These are phyloP conservation scores for Pseudocercospora macadamiae DNA, from an alignment of 2,329 filamentous ascomycete genomes.

Conservation along the genomic window DNA sequence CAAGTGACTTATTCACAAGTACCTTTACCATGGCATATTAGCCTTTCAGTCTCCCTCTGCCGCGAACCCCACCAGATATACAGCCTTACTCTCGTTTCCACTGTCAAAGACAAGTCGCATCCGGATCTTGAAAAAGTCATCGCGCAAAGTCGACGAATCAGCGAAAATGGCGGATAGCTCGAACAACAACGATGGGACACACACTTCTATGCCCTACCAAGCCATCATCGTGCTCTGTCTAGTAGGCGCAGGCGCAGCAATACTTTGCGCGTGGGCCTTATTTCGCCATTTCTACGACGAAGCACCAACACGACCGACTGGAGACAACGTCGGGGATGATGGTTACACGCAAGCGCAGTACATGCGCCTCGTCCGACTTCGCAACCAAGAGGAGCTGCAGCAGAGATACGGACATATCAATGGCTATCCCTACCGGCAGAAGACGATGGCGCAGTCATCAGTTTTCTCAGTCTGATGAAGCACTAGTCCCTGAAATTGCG, in stretches of 20 bases:
- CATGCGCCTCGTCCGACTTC: constrained; percentile 28
- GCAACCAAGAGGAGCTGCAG: constrained; percentile 27
- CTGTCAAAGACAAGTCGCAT: neutral
- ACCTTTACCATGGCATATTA: neutral
- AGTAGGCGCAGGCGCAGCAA: constrained; percentile 23
- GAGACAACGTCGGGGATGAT: constrained; percentile 10
- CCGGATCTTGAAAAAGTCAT: neutral
- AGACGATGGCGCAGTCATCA: constrained; percentile 18
- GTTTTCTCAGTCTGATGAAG: constrained; percentile 14
- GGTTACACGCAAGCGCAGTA: constrained; percentile 30
- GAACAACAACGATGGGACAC: neutral
- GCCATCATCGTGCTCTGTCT: constrained; percentile 31
- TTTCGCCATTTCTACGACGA: constrained; percentile 24
- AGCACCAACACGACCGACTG: constrained; percentile 1
- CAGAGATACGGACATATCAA: constrained; percentile 17
- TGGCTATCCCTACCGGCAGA: constrained; percentile 7
- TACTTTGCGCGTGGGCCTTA: constrained; percentile 26
- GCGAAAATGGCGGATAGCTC: neutral
- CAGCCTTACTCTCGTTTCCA: neutral
- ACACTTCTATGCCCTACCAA: constrained; percentile 21
- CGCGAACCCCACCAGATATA: neutral
- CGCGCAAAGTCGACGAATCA: neutral
- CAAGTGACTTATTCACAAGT: neutral
- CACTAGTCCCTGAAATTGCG: too few species aligned
- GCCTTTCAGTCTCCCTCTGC: neutral